Evolutionary conservation across 306 rosid genomes (phyloP).

Genomic region (Lathyrus sativus): DNA sequence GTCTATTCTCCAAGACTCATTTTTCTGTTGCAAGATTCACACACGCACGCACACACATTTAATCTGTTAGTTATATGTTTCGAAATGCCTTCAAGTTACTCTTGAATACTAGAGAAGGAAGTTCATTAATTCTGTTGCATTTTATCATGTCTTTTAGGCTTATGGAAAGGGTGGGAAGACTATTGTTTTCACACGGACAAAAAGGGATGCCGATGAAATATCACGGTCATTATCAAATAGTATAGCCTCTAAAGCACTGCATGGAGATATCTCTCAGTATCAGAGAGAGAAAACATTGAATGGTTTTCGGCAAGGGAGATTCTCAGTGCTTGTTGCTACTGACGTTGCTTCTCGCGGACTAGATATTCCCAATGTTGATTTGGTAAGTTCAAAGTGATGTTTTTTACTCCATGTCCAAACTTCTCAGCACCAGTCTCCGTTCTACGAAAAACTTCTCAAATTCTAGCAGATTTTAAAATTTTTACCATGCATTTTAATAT

Average conservation of each 20-base stretch:
- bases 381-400: conserved; percentile 57
- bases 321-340: conserved; percentile 94
- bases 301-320: conserved; percentile 95
- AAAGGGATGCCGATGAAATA: conserved; percentile 97
- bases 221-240: conserved; percentile 70
- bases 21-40: conserved; percentile 23
- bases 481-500: conserved; percentile 9
- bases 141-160: conserved; percentile 51
- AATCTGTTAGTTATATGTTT: conserved; percentile 25
- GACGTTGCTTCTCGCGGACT: conserved; percentile 98
- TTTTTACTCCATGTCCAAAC: conserved; percentile 28
- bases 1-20: conserved; percentile 30
- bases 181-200: conserved; percentile 91
- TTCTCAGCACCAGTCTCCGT: conserved; percentile 9
- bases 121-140: conserved; percentile 21
- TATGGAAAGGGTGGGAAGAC: conserved; percentile 96
- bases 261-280: conserved; percentile 97
- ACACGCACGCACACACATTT: background rate
- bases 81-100: conserved; percentile 12
- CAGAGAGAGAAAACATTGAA: conserved; percentile 93
- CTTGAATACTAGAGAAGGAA: conserved; percentile 9
- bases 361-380: conserved; percentile 94
- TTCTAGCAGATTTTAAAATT: background rate
- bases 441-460: conserved; percentile 14
- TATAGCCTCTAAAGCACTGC: conserved; percentile 92